Conservation (phyloP, 495 filamentous ascomycete species). For the Annulohypoxylon moriforme region DNA sequence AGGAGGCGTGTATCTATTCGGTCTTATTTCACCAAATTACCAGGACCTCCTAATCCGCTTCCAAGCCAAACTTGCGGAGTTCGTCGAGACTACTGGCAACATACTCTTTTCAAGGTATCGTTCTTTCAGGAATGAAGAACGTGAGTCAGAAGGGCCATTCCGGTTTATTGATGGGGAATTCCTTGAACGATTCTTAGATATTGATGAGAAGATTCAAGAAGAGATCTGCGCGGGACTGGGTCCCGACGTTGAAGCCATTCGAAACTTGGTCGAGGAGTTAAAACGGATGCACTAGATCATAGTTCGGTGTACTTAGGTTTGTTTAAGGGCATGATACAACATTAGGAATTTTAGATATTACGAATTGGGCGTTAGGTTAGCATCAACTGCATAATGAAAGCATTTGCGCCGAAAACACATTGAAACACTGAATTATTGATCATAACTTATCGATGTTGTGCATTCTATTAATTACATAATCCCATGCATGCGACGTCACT, state of each 20-base stretch:
- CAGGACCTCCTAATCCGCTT: constrained; percentile 86
- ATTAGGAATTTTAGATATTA: not conserved
- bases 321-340: not conserved
- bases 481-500: not conserved
- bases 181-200: constrained; percentile 84
- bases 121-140: constrained; percentile 76
- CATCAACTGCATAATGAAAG: not conserved
- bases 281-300: constrained; percentile 70
- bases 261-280: constrained; percentile 76
- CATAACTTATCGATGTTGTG: not conserved
- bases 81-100: constrained; percentile 72
- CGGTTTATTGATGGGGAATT: constrained; percentile 95
- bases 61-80: constrained; percentile 72
- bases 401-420: not conserved
- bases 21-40: constrained; percentile 72
- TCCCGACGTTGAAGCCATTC: constrained; percentile 76
- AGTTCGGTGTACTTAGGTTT: not conserved
- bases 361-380: not conserved
- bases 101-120: constrained; percentile 82
- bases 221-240: constrained; percentile 71
- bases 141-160: constrained; percentile 79
- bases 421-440: not conserved
- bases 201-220: constrained; percentile 70
- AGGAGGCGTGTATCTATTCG: constrained; percentile 91
- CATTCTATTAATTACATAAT: not conserved